These are phyloP conservation scores for Parmales sp. DNA, from an alignment of 108 stramenopile species.

Conservation along the genomic window DNA sequence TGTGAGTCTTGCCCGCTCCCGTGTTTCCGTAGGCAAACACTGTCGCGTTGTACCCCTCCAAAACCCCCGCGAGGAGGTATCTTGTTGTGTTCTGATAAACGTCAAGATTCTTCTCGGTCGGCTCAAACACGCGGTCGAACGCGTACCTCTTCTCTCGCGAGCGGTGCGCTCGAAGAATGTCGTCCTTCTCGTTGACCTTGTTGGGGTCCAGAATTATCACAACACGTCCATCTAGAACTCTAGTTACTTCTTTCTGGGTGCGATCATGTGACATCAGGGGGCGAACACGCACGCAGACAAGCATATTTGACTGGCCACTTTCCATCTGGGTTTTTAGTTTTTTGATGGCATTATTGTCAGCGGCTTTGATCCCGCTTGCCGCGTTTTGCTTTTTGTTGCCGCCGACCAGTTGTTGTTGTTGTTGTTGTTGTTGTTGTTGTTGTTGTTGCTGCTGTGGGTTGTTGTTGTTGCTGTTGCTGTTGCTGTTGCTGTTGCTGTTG, in stretches of 20 bases:
- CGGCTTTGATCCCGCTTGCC: neutral
- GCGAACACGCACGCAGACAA: conserved; percentile 40
- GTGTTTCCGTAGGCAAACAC: conserved; percentile 42
- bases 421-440: neutral
- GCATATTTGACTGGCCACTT: conserved; percentile 30
- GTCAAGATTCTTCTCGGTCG: neutral
- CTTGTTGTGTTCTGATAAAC: conserved; percentile 30
- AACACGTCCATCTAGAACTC: conserved; percentile 30
- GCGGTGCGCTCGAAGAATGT: conserved; percentile 26
- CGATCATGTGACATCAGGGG: conserved; percentile 37
- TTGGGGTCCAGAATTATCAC: conserved; percentile 41
- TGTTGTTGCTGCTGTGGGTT: neutral
- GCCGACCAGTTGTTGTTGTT: neutral
- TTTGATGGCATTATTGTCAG: neutral
- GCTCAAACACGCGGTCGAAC: conserved; percentile 34
- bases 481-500: neutral
- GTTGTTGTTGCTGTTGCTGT: neutral
- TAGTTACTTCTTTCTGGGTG: conserved; percentile 20
- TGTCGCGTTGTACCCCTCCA: conserved; percentile 33
- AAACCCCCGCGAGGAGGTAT: conserved; percentile 19
- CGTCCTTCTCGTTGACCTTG: conserved; percentile 23
- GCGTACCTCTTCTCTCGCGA: conserved; percentile 39
- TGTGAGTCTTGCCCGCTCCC: conserved; percentile 45
- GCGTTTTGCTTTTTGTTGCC: neutral
- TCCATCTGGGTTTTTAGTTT: neutral